Conservation (phyloP, 495 filamentous ascomycete species). For the Tuber umbilicatum region DNA sequence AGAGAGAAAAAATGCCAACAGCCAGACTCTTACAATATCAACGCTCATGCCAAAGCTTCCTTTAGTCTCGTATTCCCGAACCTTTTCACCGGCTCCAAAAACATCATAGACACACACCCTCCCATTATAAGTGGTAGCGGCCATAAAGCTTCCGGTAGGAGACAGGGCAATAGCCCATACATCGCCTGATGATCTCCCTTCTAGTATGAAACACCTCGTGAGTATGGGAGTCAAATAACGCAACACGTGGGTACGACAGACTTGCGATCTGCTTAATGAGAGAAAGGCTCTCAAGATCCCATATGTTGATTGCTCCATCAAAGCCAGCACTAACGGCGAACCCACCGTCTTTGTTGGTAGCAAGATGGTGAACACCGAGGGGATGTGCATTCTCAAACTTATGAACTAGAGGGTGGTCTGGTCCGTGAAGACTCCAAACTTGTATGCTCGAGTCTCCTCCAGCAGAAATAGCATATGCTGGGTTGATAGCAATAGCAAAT, state of each 20-base stretch:
- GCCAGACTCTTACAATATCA: slow-evolving; percentile 58
- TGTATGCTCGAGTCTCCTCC: slow-evolving; percentile 74
- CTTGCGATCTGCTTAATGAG: not conserved
- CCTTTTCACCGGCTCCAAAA: slow-evolving; percentile 49
- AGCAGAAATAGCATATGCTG: slow-evolving; percentile 66
- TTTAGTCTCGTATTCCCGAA: slow-evolving; percentile 83
- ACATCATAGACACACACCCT: slow-evolving; percentile 84
- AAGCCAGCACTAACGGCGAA: slow-evolving; percentile 78
- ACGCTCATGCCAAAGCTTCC: slow-evolving; percentile 82
- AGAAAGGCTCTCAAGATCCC: slow-evolving; percentile 53
- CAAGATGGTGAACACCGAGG: slow-evolving; percentile 82
- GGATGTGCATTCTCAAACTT: slow-evolving; percentile 68
- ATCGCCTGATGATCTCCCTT: slow-evolving; percentile 54
- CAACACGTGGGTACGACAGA: not conserved
- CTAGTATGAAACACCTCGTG: slow-evolving; percentile 22
- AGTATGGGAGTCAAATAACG: slow-evolving; percentile 33
- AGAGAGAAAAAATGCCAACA: not conserved
- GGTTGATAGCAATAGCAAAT: slow-evolving; percentile 78
- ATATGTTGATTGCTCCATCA: slow-evolving; percentile 75
- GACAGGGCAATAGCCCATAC: slow-evolving; percentile 83
- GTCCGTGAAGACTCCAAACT: slow-evolving; percentile 62
- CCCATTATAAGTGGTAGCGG: slow-evolving; percentile 74
- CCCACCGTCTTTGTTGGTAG: slow-evolving; percentile 59
- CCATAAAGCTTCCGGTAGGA: slow-evolving; percentile 71
- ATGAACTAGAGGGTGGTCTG: slow-evolving; percentile 69